phyloP scores from a whole-genome alignment of 495 filamentous ascomycete genomes.

The Apodospora peruviana region DNA sequence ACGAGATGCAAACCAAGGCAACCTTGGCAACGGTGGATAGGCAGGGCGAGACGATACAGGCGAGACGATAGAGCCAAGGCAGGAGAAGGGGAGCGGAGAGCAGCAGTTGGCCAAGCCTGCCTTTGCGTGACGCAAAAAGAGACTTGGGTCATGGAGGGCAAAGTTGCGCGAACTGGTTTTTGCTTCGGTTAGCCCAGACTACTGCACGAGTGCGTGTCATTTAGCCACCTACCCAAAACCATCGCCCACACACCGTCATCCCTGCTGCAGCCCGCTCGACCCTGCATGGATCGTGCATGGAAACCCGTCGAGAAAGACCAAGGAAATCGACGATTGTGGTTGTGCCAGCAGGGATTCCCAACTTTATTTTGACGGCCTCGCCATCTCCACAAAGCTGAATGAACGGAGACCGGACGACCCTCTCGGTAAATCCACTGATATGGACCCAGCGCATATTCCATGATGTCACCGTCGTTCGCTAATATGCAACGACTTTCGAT shows the following conservation, averaged over 20 bases:
- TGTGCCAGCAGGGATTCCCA: conserved; percentile 11
- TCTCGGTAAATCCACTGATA: too few relatives aligned
- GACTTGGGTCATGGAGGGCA: neutral
- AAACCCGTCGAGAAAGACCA: conserved; percentile 3
- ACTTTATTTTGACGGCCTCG: conserved; percentile 18
- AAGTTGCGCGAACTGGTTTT: neutral
- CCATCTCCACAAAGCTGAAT: too few relatives aligned
- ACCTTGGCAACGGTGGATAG: neutral
- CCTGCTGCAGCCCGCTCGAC: neutral
- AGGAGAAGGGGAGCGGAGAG: neutral
- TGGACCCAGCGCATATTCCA: too few relatives aligned
- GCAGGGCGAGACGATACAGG: neutral
- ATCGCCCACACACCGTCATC: neutral
- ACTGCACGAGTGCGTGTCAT: conserved; percentile 8
- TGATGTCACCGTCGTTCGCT: too few relatives aligned
- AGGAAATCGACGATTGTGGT: neutral
- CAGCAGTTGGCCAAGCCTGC: neutral
- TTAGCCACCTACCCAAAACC: neutral
- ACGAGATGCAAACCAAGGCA: too few relatives aligned
- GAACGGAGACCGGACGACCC: too few relatives aligned
- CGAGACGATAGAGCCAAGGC: too few relatives aligned
- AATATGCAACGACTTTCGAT: too few relatives aligned
- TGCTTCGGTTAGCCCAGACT: conserved; percentile 4
- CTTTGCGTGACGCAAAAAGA: neutral
- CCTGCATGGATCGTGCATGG: conserved; percentile 2